Evolutionary conservation across 345 rosid species (phyloP).

Genomic region (Microcos paniculata): DNA sequence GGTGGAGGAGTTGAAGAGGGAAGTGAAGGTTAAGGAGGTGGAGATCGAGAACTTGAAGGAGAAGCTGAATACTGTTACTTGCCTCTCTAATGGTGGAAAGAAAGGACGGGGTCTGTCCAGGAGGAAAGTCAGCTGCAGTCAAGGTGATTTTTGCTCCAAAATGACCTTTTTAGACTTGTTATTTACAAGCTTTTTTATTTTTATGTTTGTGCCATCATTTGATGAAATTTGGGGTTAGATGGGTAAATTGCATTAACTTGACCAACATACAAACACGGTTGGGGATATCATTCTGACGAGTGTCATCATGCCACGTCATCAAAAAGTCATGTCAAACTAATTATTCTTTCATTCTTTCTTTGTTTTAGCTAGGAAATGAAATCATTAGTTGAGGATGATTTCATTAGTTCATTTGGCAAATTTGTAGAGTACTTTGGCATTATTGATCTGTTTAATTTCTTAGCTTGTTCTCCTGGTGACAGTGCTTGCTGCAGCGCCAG

Average conservation of each 20-base stretch:
- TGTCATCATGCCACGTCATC: background rate
- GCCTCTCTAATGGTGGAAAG: constrained; percentile 39
- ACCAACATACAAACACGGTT: background rate
- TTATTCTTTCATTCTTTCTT: background rate
- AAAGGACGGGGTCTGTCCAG: constrained; percentile 58
- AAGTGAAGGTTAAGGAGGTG: constrained; percentile 58
- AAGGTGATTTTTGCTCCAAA: constrained; percentile 20
- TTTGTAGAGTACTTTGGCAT: background rate
- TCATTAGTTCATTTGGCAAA: background rate
- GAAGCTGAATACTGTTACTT: constrained; percentile 45
- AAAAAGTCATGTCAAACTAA: background rate
- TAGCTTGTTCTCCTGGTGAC: constrained; percentile 26
- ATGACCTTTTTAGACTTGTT: background rate
- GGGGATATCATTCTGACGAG: no score
- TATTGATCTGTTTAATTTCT: background rate
- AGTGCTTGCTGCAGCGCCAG: constrained; percentile 63
- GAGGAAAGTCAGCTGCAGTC: constrained; percentile 71
- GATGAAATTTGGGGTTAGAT: background rate
- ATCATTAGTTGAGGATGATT: no score
- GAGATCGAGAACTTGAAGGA: constrained; percentile 84
- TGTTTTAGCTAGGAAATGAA: background rate
- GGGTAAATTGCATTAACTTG: background rate
- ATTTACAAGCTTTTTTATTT: background rate
- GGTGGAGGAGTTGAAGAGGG: constrained; percentile 81
- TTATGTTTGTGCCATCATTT: background rate